A percentile compares a stretch with the other conserved stretches of the same genome.
Conservation (phyloP, 768 basidiomycete genomes). For the Gymnopilus dilepis region DNA sequence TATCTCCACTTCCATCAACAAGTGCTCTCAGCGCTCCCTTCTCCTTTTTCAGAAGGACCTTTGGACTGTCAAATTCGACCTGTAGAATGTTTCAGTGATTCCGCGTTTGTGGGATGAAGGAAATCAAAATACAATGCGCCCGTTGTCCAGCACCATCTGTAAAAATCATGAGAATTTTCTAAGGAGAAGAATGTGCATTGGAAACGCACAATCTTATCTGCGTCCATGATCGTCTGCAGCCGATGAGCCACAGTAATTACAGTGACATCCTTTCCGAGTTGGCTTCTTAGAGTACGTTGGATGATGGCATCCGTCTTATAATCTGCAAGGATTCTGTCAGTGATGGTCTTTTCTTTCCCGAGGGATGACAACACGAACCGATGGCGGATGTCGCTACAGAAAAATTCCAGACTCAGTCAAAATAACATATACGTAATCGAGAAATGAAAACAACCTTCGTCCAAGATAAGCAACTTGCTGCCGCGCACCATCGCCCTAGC, state of each 20-base stretch:
- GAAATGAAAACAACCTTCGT: constrained; percentile 48
- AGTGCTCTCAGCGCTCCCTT: constrained; percentile 21
- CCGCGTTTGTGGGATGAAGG: constrained; percentile 14
- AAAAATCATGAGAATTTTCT: constrained; percentile 19
- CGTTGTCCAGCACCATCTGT: constrained; percentile 61
- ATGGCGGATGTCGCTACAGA: constrained; percentile 50
- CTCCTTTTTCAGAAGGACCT: constrained; percentile 19
- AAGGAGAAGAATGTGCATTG: too few relatives aligned
- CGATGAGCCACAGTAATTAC: constrained; percentile 74
- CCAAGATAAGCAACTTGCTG: constrained; percentile 65
- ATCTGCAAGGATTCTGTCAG: constrained; percentile 35
- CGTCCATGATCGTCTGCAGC: constrained; percentile 71
- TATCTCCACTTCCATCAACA: constrained; percentile 28
- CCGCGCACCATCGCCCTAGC: constrained; percentile 65
- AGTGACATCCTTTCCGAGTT: constrained; percentile 64
- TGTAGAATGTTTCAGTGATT: background rate
- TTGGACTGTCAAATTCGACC: constrained; percentile 27
- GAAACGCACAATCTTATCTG: constrained; percentile 54
- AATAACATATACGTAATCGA: too few relatives aligned
- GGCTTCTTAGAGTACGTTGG: constrained; percentile 69
- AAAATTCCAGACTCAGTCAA: background rate
- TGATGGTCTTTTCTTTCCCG: too few relatives aligned
- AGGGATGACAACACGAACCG: constrained; percentile 33
- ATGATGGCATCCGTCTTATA: constrained; percentile 72
- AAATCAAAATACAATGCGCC: constrained; percentile 44